phyloP scores from a whole-genome alignment of 2,329 filamentous ascomycete species.

The Verticillium zaregamsianum region DNA sequence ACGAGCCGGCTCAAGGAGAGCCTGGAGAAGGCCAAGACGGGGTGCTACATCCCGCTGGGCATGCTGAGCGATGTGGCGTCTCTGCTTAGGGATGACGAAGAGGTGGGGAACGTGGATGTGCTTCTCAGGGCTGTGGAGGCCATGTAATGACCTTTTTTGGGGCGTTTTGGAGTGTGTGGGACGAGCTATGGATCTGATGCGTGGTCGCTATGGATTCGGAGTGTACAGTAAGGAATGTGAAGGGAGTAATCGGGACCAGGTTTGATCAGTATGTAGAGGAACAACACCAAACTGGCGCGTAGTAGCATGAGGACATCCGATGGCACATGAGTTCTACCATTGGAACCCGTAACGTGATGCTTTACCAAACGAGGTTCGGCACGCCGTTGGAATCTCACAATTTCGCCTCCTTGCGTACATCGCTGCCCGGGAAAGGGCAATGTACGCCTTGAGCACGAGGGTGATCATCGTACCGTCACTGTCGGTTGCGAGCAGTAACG shows the following conservation, averaged over 20 bases:
- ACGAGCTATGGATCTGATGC: too few relatives aligned
- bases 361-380: too few relatives aligned
- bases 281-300: background rate
- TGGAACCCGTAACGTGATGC: too few relatives aligned
- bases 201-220: background rate
- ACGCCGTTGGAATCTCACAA: too few relatives aligned
- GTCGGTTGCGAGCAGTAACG: too few relatives aligned
- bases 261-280: background rate
- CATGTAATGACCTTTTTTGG: conserved; percentile 34
- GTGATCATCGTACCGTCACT: too few relatives aligned
- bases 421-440: background rate
- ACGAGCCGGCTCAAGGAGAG: conserved; percentile 87
- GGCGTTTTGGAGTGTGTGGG: background rate
- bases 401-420: too few relatives aligned
- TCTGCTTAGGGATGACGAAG: conserved; percentile 58
- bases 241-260: background rate
- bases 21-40: conserved; percentile 73
- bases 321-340: background rate
- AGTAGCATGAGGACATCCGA: too few relatives aligned
- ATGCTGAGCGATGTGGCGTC: conserved; percentile 83
- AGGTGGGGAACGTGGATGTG: conserved; percentile 52
- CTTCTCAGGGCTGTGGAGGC: conserved; percentile 57
- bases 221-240: background rate
- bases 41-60: conserved; percentile 79
- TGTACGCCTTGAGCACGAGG: background rate